Base-by-base conservation (phyloP, 1,284 basidiomycete genomes). In the Ceratobasidium sp. region DNA sequence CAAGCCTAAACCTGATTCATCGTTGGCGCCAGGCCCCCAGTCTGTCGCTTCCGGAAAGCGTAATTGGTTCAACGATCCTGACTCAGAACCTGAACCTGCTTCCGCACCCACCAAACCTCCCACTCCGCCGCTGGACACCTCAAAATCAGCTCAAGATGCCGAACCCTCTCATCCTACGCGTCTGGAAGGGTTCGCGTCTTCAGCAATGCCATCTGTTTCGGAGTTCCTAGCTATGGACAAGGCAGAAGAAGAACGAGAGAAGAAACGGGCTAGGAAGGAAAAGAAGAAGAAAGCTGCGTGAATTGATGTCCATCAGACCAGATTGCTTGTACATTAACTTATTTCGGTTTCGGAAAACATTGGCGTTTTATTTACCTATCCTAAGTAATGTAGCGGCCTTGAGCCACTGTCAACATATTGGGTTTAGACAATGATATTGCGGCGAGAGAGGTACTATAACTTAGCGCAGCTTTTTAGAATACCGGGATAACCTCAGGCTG, bases 211-310 rank as follows among this genome's bases (percentile, higher is more conserved):
- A 13, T 93, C 91, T 13, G 89, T 95, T 77, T 86, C 86, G 53
- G 90, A 92, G 34, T 84, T 95, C 69, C 80, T 96, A 47, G 89
- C 86, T 3, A 85, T 89, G 78, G 91, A 93, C 71, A 81, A 86
- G 31, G 87, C 85, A 15, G 85, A 83, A 3, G 85, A 85, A 68
- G 84, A 85, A 69, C 82, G 81, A 7, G 85, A 87, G 70, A 90
- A 90, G 74, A 83, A 87, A 74, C 84, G 82, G 72, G 85, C 88
- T 68, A 82, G 84, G 67, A 94, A 92, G 78, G 90, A 91, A 56
- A 91, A 90, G 75, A 85, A 83, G 79, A 80, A 85, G 73, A 87
- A 84, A 71, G 35, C 53, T 7, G 55, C 77, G 80, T 50, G 29
- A 25, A 7, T 7, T 50, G 3, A n/a, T 29, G 4, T 6, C 22